Conservation (phyloP, 192 early-diverging fungal genomes). For the Paraglomus brasilianum region DNA sequence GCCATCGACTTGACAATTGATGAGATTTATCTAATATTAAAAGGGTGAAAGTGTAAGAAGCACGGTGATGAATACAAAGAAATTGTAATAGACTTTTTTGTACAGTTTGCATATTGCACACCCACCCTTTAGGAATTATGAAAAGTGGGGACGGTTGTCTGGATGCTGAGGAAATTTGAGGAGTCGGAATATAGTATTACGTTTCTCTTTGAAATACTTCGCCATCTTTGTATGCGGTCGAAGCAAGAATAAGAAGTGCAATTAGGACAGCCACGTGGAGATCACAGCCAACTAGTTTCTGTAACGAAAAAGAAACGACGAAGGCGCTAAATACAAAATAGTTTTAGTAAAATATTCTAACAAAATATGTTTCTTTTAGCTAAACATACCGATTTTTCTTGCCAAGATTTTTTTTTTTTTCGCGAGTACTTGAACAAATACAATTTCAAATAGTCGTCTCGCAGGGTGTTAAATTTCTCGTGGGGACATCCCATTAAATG, state of each 20-base stretch:
- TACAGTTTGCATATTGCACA: too few species aligned
- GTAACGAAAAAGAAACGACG: constrained; percentile 23
- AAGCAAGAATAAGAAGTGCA: background rate
- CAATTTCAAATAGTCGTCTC: constrained; percentile 7
- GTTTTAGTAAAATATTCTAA: constrained; percentile 19
- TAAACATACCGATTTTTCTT: constrained; percentile 29
- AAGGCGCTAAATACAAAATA: background rate
- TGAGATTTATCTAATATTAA: too few species aligned
- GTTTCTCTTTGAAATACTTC: too few species aligned
- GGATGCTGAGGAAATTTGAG: too few species aligned
- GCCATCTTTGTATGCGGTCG: background rate
- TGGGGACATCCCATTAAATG: background rate
- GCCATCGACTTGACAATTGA: too few species aligned
- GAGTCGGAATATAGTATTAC: too few species aligned
- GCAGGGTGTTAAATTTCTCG: constrained; percentile 16
- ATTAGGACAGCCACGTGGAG: background rate
- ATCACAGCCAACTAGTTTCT: constrained; percentile 4
- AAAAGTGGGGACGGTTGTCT: too few species aligned
- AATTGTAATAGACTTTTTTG: too few species aligned
- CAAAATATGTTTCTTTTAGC: constrained; percentile 11
- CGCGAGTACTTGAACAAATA: background rate
- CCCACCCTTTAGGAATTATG: too few species aligned
- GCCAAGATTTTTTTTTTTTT: background rate
- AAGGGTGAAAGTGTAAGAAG: too few species aligned
- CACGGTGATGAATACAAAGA: too few species aligned